Conservation (phyloP, 331 rosid species). For the Acacia pycnantha region DNA sequence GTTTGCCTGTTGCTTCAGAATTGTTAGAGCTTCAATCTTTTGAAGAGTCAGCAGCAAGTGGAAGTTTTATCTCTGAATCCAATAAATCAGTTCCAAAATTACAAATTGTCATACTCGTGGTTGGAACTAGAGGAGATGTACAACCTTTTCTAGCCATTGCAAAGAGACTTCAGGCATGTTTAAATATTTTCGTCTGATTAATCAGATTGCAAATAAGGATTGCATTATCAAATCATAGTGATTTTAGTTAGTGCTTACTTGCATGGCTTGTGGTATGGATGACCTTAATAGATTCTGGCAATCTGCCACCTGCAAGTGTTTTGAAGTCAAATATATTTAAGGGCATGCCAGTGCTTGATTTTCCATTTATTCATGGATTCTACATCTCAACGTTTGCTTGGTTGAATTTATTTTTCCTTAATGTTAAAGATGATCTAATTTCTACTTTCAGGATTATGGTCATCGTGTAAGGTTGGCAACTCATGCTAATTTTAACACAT, state of each 20-base stretch:
- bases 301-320: no score
- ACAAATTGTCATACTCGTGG: slow-evolving; percentile 90
- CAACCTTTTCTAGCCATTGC: slow-evolving; percentile 94
- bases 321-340: slow-evolving; percentile 2
- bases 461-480: slow-evolving; percentile 96
- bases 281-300: neutral
- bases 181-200: slow-evolving; percentile 23
- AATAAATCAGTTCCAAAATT: slow-evolving; percentile 67
- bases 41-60: slow-evolving; percentile 44
- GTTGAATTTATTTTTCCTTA: neutral
- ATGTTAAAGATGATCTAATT: slow-evolving; percentile 23
- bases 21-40: slow-evolving; percentile 64
- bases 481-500: slow-evolving; percentile 78
- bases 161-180: slow-evolving; percentile 89
- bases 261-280: slow-evolving; percentile 4
- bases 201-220: slow-evolving; percentile 16
- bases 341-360: slow-evolving; percentile 25
- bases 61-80: slow-evolving; percentile 36
- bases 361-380: slow-evolving; percentile 18
- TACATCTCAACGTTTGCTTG: slow-evolving; percentile 9
- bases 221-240: slow-evolving; percentile 8
- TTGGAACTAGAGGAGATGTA: slow-evolving; percentile 98
- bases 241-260: slow-evolving; percentile 6
- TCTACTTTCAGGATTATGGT: slow-evolving; percentile 80
- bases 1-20: slow-evolving; percentile 77